Evolutionary conservation across 1,139 yeast genomes (phyloP), one percentile per base, ranked within the genome.

Genomic region (Geotrichum australiense): DNA sequence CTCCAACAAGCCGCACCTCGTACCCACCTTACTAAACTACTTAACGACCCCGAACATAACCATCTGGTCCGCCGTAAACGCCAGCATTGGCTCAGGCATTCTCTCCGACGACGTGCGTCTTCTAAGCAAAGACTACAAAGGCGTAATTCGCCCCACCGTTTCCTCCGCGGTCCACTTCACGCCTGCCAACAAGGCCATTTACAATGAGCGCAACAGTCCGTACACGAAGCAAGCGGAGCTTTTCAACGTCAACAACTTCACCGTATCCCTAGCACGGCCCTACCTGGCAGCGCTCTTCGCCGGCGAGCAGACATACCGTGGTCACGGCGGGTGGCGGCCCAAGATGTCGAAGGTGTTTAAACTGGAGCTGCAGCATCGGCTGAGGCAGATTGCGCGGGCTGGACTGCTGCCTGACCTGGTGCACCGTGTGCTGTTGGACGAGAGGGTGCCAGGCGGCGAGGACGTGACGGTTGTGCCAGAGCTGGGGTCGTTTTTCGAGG

Each of bases 381-480:
- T 91, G 40, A 80, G 82, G 42, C 80, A 86, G 40, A 62, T 91
- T 61, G 87, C 89, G 53, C 77, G 80, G 49, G 62, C 86, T 37
- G 96, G 96, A 0, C 58, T 89, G 18, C 63, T 91, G 31, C 78
- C 89, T 4, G 78, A 78, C 35, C 66, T 80, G 40, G 63, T 89
- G 46, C 82, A 82, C 53, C 69, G 94, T 53, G 65, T 87, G 43
- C 80, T 91, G 34, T 80, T 89, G 41, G 97, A 91, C 59, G 97
- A 91, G 55, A 80, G 80, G 54, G 76, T 80, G 1, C 96, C 96
- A 0, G 75, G 82, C 18, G 76, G 71, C 68, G 50, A 76, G 78
- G 95, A 87, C 55, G 80, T 91, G 19, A 85, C 95, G 0, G 81
- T 91, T 34, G 96, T 91, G 3, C 98, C 98, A 0, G 93, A 83